phyloP scores from a whole-genome alignment of 768 basidiomycete species.

The Pleurotus sapidus region DNA sequence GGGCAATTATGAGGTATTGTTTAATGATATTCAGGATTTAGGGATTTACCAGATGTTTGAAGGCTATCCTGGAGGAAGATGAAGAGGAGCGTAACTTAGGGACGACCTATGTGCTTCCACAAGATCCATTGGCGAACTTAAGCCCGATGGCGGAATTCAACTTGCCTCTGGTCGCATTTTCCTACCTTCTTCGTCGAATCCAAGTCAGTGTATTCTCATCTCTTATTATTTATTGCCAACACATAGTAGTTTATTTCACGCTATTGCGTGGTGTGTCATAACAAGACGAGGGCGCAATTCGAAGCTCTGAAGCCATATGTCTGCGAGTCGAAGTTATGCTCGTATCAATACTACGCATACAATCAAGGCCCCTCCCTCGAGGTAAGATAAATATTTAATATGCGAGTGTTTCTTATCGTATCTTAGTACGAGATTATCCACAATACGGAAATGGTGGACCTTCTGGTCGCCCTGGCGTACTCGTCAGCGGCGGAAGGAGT shows the following conservation, averaged over 20 bases:
- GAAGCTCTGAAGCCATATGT: slow-evolving; percentile 74
- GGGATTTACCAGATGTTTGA: not conserved
- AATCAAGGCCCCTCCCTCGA: slow-evolving; percentile 69
- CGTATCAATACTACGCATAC: slow-evolving; percentile 66
- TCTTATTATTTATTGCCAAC: not conserved
- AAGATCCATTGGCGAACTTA: slow-evolving; percentile 46
- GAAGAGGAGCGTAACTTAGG: slow-evolving; percentile 35
- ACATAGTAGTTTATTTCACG: slow-evolving; percentile 55
- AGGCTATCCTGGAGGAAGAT: slow-evolving; percentile 42
- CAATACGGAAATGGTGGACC: slow-evolving; percentile 63
- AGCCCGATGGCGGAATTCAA: slow-evolving; percentile 41
- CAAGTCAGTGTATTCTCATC: slow-evolving; percentile 30
- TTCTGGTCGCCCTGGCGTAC: slow-evolving; percentile 64
- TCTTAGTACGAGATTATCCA: slow-evolving; percentile 65
- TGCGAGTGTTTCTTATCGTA: not conserved
- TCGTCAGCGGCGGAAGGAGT: slow-evolving; percentile 49
- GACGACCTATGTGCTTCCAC: slow-evolving; percentile 44
- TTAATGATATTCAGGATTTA: not conserved
- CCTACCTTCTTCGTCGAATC: slow-evolving; percentile 62
- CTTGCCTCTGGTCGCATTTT: slow-evolving; percentile 59
- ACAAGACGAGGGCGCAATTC: slow-evolving; percentile 45
- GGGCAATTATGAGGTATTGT: slow-evolving; percentile 26
- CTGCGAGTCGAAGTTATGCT: slow-evolving; percentile 61
- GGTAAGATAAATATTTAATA: slow-evolving; percentile 28
- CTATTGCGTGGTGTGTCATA: slow-evolving; percentile 77